Percentiles rank a stretch among this genome's conserved stretches.
Conservation (phyloP, 306 rosid species). For the Mimosa bimucronata region DNA sequence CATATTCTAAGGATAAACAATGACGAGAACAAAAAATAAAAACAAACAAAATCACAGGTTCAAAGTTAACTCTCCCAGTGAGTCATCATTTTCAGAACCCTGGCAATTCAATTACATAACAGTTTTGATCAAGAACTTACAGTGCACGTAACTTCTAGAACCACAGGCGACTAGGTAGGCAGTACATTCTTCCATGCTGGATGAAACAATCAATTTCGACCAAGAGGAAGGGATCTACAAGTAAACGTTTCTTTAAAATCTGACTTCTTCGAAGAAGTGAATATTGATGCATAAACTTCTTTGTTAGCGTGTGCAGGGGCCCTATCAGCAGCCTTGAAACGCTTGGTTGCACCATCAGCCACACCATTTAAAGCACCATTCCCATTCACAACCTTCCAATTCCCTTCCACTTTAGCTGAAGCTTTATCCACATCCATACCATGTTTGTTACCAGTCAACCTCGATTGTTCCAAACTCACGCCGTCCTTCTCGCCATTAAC, state of each 20-base stretch:
- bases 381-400: conserved; percentile 54
- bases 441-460: conserved; percentile 81
- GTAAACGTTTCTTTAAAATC: conserved; percentile 73
- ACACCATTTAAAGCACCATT: conserved; percentile 47
- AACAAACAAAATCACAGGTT: neutral
- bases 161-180: neutral
- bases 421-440: conserved; percentile 66
- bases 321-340: conserved; percentile 73
- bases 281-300: conserved; percentile 84
- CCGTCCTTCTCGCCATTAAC: conserved; percentile 42
- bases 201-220: conserved; percentile 67
- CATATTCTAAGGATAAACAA: too few species aligned
- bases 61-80: neutral
- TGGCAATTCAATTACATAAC: neutral
- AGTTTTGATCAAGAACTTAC: neutral
- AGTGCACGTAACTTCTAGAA: neutral
- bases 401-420: conserved; percentile 52
- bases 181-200: neutral
- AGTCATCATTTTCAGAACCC: neutral
- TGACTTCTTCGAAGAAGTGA: conserved; percentile 80
- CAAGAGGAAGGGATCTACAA: conserved; percentile 94
- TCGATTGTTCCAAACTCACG: conserved; percentile 44
- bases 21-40: neutral
- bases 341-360: conserved; percentile 51
- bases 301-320: conserved; percentile 80